phyloP scores from a whole-genome alignment of 2,329 filamentous ascomycete genomes.

The Sordariomycetes sp. region DNA sequence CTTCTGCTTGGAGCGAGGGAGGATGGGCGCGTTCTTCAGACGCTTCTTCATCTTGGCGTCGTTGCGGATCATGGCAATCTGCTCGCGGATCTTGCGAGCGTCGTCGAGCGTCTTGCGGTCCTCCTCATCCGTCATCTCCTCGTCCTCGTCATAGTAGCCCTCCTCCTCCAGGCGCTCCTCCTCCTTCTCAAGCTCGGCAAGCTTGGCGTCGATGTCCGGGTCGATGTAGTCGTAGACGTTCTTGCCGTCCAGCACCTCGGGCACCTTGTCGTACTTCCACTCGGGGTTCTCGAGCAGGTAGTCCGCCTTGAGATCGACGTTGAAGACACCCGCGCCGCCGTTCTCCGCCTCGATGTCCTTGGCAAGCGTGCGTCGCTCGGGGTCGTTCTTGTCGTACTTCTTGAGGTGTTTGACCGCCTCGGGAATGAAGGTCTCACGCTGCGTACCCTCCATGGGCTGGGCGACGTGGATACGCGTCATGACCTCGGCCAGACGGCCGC shows the following conservation, averaged over 20 bases:
- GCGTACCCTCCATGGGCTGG: slow-evolving; percentile 71
- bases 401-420: slow-evolving; percentile 67
- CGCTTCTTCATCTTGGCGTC: slow-evolving; percentile 91
- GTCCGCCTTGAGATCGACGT: slow-evolving; percentile 78
- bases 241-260: slow-evolving; percentile 87
- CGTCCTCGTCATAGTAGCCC: slow-evolving; percentile 84
- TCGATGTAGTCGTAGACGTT: slow-evolving; percentile 98
- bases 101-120: slow-evolving; percentile 82
- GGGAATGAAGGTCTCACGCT: slow-evolving; percentile 75
- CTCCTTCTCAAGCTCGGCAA: slow-evolving; percentile 84
- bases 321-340: slow-evolving; percentile 91
- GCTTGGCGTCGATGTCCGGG: slow-evolving; percentile 88
- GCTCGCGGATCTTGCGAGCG: slow-evolving; percentile 90
- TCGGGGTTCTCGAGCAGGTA: slow-evolving; percentile 79
- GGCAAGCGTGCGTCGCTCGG: slow-evolving; percentile 68
- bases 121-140: slow-evolving; percentile 72
- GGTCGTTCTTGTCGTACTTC: slow-evolving; percentile 86
- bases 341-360: slow-evolving; percentile 84
- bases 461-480: slow-evolving; percentile 93
- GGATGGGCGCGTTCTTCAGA: slow-evolving; percentile 91
- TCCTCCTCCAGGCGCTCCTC: slow-evolving; percentile 86
- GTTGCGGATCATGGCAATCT: slow-evolving; percentile 83
- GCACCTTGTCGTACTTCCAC: slow-evolving; percentile 94
- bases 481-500: slow-evolving; percentile 76
- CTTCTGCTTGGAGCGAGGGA: slow-evolving; percentile 70